Base-by-base conservation (phyloP, 2,329 filamentous ascomycete species). In the Chaetomium sp. region DNA sequence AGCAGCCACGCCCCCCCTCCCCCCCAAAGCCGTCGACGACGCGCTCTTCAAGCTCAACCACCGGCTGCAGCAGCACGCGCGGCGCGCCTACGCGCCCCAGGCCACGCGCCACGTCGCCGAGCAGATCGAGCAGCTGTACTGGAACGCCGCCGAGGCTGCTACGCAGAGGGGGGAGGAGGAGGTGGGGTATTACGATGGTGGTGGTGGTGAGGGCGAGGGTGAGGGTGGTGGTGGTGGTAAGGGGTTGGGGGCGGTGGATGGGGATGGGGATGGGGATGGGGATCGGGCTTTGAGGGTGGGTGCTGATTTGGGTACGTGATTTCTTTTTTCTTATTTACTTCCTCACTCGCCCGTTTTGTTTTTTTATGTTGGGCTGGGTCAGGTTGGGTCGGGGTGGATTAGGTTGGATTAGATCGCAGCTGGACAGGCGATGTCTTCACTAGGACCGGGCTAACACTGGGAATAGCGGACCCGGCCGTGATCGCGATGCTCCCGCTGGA, bases 41-140 rank as follows among this genome's bases (percentile, higher is more conserved):
- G 85, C 81, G 13, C 74, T 89, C 4, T 78, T 79, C 68, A 81
- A 81, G 49, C 78, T 90, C 13, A 90, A 90, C 72, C 83, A 87
- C 65, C 77, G 81, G 19, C 77, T 91, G 16, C 83, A 84, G 68
- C 86, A 89, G 69, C 90, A 92, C 74, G 83, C 83, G 33, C 85
- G 84, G 42, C 83, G 87, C 62, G 86, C 87, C 5, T 91, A 91
- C 74, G 83, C 87, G 19, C 83, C 87, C 0, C 87, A 90, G 70
- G 87, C 89, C n/a, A 86, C 83, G 59, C 83, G 89, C 42, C 87
- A 90, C 71, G 83, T 92, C 21, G 88, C 89, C 1, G 88, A 91
- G 78, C 89, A 92, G 77, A 86, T 92, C 50, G 87, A 90, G 75
- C 76, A 77, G 56, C 77, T 90, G 53, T 92, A 91, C 74, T 82